phyloP scores from a whole-genome alignment of 352 stramenopile genomes.

The Saprolegnia diclina region DNA sequence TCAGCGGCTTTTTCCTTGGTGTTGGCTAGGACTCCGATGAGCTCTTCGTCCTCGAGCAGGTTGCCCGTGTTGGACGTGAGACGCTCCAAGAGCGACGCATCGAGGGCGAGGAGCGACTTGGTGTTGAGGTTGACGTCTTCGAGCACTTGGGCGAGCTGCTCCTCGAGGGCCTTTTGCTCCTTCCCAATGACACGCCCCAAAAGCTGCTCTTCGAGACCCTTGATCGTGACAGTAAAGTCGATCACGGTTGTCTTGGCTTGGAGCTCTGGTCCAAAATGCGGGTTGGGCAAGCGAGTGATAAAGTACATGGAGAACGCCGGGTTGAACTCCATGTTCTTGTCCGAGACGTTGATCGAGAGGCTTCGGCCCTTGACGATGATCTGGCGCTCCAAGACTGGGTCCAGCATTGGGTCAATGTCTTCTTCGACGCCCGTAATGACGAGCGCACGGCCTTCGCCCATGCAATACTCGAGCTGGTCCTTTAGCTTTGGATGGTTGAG shows the following conservation, averaged over 20 bases:
- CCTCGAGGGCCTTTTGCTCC: slow-evolving; percentile 96
- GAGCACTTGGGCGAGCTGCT: slow-evolving; percentile 97
- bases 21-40: slow-evolving; percentile 97
- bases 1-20: slow-evolving; percentile 98
- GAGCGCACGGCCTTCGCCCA: slow-evolving; percentile 93
- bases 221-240: slow-evolving; percentile 98
- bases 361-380: slow-evolving; percentile 94
- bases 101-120: slow-evolving; percentile 93
- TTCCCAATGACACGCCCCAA: slow-evolving; percentile 96
- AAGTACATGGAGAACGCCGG: slow-evolving; percentile 98
- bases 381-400: slow-evolving; percentile 96
- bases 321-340: slow-evolving; percentile 99
- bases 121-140: slow-evolving; percentile 98
- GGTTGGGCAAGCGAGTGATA: slow-evolving; percentile 96
- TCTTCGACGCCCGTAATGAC: slow-evolving; percentile 95
- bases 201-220: slow-evolving; percentile 95
- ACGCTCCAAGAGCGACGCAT: slow-evolving; percentile 94
- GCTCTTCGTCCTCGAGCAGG: slow-evolving; percentile 96
- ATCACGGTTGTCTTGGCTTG: slow-evolving; percentile 98
- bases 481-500: slow-evolving; percentile 96
- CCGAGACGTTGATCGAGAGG: slow-evolving; percentile 97
- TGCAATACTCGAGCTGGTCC: slow-evolving; percentile 97
- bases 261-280: slow-evolving; percentile 95
- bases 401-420: slow-evolving; percentile 98
- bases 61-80: slow-evolving; percentile 97